phyloP scores from a whole-genome alignment of 2,329 filamentous ascomycete species.

The Apiospora malaysiana region DNA sequence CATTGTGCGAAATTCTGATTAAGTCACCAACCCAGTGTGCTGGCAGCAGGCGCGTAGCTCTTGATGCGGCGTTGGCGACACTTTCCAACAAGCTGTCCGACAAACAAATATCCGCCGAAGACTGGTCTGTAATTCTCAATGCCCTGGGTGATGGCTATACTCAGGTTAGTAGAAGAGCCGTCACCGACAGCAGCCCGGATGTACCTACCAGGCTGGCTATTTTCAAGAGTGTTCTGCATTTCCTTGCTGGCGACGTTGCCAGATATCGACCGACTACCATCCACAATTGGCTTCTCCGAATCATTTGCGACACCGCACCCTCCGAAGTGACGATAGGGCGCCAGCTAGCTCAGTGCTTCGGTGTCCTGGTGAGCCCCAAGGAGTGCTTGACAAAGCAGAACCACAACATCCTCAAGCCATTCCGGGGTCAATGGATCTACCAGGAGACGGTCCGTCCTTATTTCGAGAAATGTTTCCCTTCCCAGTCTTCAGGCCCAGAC shows the following conservation, averaged over 20 bases:
- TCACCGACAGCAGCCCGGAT: not conserved
- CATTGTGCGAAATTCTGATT: slow-evolving; percentile 25
- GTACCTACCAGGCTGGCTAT: slow-evolving; percentile 26
- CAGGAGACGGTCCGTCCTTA: slow-evolving; percentile 40
- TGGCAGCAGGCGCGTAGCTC: slow-evolving; percentile 32
- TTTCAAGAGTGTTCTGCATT: slow-evolving; percentile 37
- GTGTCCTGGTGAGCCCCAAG: slow-evolving; percentile 35
- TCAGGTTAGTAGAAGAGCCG: slow-evolving; percentile 3
- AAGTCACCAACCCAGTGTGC: slow-evolving; percentile 26
- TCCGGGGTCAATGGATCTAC: slow-evolving; percentile 38
- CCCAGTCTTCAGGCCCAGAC: not conserved
- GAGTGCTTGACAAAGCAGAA: slow-evolving; percentile 36
- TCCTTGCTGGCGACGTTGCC: slow-evolving; percentile 39
- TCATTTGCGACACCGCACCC: slow-evolving; percentile 29
- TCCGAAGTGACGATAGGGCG: slow-evolving; percentile 31
- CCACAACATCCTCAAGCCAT: slow-evolving; percentile 35
- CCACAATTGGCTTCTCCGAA: slow-evolving; percentile 32
- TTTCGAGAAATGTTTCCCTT: slow-evolving; percentile 48
- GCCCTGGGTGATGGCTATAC: slow-evolving; percentile 5
- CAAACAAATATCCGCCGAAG: slow-evolving; percentile 23
- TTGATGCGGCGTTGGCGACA: slow-evolving; percentile 35
- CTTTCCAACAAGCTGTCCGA: slow-evolving; percentile 37
- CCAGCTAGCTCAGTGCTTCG: slow-evolving; percentile 35
- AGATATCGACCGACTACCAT: slow-evolving; percentile 29
- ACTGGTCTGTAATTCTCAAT: not conserved